Base-by-base conservation (phyloP, 768 basidiomycete genomes). In the Leccinum boreale region DNA sequence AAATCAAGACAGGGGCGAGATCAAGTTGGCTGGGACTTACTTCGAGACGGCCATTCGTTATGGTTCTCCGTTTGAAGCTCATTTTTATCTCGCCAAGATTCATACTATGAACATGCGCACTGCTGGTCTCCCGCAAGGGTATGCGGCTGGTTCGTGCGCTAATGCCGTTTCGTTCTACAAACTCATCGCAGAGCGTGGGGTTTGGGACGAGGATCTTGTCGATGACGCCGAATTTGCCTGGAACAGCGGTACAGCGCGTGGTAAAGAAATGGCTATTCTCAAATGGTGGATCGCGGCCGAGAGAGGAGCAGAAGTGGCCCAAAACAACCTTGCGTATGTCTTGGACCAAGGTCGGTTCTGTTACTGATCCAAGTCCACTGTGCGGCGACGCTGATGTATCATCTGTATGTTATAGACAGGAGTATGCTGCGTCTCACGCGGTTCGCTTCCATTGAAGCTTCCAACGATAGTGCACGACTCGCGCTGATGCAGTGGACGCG, bases 231-330 rank as follows among this genome's bases (percentile, higher is more conserved):
- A 93, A 64, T 75, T 77, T 53, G 79, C 81, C 5, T 94, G 92
- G 92, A 78, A 79, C 70, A 80, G 85, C 31, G 84, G 81, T 11
- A 82, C 83, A 2, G 85, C 88, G 42, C 77, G 84, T 46, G 90
- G 89, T 31, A 86, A 85, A 67, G 87, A 93, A 62, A 80, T 83
- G 53, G 96, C 96, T 3, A 85, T 98, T 75, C 74, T 98, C 31
- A 87, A 89, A 50, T 99, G 97, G 93, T 92, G 88, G 90, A 82
- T 97, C 52, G 92, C 94, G 31, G 93, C 92, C 9, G 97, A 99
- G 75, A 76, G 91, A 59, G 97, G 97, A 0, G 88, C 82, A 26
- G 97, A 99, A 73, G 80, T 87, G 26, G 95, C 92, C 2, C 96
- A 98, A 76, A 98, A 94, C 67, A 98, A 99, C 67, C 75, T 99